phyloP scores from a whole-genome alignment of 352 stramenopile genomes.

The Globisporangium uncinulatum region DNA sequence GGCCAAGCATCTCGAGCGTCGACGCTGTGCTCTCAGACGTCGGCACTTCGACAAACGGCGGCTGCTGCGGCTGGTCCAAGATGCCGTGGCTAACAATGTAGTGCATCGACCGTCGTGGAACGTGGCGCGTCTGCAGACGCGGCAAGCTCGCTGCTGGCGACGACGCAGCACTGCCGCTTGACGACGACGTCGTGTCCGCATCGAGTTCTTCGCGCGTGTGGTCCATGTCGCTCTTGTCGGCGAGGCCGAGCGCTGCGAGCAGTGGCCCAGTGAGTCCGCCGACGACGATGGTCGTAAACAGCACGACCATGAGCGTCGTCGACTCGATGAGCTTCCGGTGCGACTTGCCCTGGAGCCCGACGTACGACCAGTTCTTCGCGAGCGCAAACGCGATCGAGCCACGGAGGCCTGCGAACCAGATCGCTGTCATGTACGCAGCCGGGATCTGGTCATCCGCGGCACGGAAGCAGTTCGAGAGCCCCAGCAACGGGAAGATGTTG shows the following conservation, averaged over 20 bases:
- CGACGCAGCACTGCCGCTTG: constrained; percentile 21
- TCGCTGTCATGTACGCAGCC: constrained; percentile 71
- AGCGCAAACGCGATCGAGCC: constrained; percentile 92
- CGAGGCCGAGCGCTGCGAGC: constrained; percentile 42
- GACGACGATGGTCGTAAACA: constrained; percentile 83
- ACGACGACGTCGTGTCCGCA: constrained; percentile 22
- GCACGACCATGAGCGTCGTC: constrained; percentile 83
- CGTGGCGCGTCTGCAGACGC: constrained; percentile 19
- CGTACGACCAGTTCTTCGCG: constrained; percentile 81
- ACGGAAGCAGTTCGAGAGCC: constrained; percentile 66
- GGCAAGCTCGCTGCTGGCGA: constrained; percentile 16
- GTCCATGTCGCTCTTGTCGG: constrained; percentile 28
- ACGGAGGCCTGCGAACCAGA: constrained; percentile 92
- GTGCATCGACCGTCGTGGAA: constrained; percentile 45
- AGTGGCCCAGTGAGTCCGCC: constrained; percentile 72
- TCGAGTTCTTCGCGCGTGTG: constrained; percentile 20
- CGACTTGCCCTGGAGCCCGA: constrained; percentile 54
- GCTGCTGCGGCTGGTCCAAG: constrained; percentile 7
- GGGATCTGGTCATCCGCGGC: constrained; percentile 51
- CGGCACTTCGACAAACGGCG: constrained; percentile 14
- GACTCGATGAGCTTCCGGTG: constrained; percentile 82
- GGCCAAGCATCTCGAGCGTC: constrained; percentile 21
- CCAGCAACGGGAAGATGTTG: constrained; percentile 75
- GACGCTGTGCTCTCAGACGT: constrained; percentile 17
- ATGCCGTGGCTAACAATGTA: constrained; percentile 39